Base-by-base conservation (phyloP, 495 filamentous ascomycete genomes). In the Gamarada debralockiae region DNA sequence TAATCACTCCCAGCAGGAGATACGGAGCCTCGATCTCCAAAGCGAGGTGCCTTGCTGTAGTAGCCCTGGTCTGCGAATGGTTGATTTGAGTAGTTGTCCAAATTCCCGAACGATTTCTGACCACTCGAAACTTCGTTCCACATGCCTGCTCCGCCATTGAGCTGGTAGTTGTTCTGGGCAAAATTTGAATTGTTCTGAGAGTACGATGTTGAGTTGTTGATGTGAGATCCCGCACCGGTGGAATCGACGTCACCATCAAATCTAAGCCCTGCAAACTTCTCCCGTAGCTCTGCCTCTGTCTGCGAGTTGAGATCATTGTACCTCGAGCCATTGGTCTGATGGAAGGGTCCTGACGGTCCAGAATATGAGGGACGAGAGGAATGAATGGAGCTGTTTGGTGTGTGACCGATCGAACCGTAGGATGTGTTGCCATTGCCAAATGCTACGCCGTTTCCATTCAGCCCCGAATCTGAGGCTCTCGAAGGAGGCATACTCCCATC, bases 1-100 rank as follows among this genome's bases (percentile, higher is more conserved):
- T 60, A 53, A 37, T 79, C 74, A 57, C 70, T 79, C 13, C 78
- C 80, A 1, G 74, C 73, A 1, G 82, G 78, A 3, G 83, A 84
- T 12, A 59, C 48, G n/a, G 61, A 58, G 20, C 34, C 54, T 44
- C 49, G 48, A 3, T 60, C 49, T 70, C 68, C 5, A 68, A 65
- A 23, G 64, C 71, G 25, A 56, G 70, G 14, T 69, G 40, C 7
- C 38, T 55, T 61, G 54, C 52, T 57, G 27, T 58, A 58, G 42
- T 58, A 62, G 12, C 20, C 40, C 15, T 58, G 59, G 5, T 62
- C 59, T 25, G 53, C 49, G 46, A 62, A 62, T n/a, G 59, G 52
- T 22, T 62, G 59, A 18, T 47, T 53, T 3, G 48, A 29, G 34
- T 58, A 56, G 18, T 41, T 15, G 8, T 62, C 55, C 36, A 45